Percentiles rank a stretch among this genome's conserved stretches.
These are phyloP conservation scores for Neofusicoccum umdonicola DNA, from an alignment of 2,329 filamentous ascomycete genomes.

Conservation along the genomic window DNA sequence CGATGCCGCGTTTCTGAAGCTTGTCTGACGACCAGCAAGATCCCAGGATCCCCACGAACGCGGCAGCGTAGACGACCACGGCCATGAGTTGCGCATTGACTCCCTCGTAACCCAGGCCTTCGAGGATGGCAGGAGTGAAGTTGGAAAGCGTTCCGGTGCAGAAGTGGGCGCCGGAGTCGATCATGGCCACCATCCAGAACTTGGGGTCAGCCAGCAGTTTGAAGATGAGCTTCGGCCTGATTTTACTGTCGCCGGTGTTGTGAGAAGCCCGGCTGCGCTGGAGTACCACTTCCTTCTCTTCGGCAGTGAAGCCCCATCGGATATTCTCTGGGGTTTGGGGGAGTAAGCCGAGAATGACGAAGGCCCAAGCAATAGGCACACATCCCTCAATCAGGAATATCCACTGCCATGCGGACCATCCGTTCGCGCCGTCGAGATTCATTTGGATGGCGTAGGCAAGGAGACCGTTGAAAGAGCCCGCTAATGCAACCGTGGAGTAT, in stretches of 20 bases:
- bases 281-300: neutral
- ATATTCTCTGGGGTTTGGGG: neutral
- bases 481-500: neutral
- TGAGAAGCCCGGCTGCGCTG: neutral
- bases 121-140: conserved; percentile 20
- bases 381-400: neutral
- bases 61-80: conserved; percentile 18
- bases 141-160: conserved; percentile 17
- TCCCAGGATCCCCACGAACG: conserved; percentile 16
- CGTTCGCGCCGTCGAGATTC: neutral
- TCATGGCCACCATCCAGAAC: conserved; percentile 19
- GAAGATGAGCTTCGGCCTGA: neutral
- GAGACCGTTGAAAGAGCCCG: neutral
- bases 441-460: neutral
- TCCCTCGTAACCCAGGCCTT: conserved; percentile 17
- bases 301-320: neutral
- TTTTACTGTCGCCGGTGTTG: neutral
- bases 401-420: neutral
- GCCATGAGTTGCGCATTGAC: conserved; percentile 21
- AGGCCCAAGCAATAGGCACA: neutral
- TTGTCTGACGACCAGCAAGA: conserved; percentile 19
- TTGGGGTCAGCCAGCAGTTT: conserved; percentile 15
- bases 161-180: conserved; percentile 18
- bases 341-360: neutral
- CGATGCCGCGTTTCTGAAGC: neutral